Percentiles rank a stretch among this genome's conserved stretches.
Conservation (phyloP, 2,329 filamentous ascomycete genomes). For the Epichloe brachyelytri region DNA sequence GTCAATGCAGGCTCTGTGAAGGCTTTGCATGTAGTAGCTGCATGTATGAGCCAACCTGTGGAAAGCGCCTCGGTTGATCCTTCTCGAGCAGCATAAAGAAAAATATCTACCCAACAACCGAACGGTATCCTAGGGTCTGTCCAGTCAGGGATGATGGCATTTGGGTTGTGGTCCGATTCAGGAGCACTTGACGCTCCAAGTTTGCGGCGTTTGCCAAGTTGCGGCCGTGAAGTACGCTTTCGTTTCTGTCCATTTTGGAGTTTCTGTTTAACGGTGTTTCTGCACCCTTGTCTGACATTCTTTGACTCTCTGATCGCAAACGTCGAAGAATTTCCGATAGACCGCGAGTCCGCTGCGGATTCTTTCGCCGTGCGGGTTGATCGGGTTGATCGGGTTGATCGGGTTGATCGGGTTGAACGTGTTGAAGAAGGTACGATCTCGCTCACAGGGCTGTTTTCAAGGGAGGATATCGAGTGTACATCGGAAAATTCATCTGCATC, state of each 20-base stretch:
- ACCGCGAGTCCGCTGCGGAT: neutral
- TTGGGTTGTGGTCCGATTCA: conserved; percentile 2
- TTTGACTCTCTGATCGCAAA: no score
- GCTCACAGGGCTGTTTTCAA: neutral
- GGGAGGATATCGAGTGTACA: neutral
- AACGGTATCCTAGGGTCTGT: conserved; percentile 46
- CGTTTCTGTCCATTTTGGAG: conserved; percentile 9
- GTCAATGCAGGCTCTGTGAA: conserved; percentile 64
- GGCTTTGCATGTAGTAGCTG: conserved; percentile 46
- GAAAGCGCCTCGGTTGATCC: conserved; percentile 27
- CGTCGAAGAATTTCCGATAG: neutral
- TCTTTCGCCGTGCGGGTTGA: neutral
- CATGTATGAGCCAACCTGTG: conserved; percentile 51
- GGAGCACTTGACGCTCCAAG: neutral
- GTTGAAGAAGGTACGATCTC: neutral
- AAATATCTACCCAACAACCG: conserved; percentile 55
- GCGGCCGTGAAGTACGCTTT: conserved; percentile 5
- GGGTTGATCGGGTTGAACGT: neutral
- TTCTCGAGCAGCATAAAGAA: conserved; percentile 50
- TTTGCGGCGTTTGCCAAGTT: conserved; percentile 8
- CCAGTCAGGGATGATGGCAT: conserved; percentile 38
- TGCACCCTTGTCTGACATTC: neutral
- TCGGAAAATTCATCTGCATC: neutral
- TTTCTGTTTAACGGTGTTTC: neutral
- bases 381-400: neutral